phyloP scores from a whole-genome alignment of 2,329 filamentous ascomycete species.

The Pseudocercospora musae region DNA sequence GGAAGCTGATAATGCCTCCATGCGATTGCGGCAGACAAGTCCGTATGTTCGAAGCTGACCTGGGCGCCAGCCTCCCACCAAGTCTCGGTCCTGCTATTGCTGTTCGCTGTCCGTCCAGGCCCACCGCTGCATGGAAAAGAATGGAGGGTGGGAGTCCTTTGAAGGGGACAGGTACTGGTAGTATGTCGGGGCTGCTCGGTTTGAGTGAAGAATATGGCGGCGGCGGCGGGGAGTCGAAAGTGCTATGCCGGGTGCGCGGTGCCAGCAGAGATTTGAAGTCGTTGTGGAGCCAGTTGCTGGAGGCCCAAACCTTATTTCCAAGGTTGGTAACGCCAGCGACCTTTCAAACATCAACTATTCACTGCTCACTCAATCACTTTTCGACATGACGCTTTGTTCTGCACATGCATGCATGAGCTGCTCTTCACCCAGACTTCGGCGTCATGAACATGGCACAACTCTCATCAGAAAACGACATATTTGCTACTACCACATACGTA shows the following conservation, averaged over 20 bases:
- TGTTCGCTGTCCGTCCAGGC: background rate
- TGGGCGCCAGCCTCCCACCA: background rate
- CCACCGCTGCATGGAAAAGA: background rate
- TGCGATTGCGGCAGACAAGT: background rate
- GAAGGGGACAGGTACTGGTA: background rate
- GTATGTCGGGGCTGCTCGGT: background rate
- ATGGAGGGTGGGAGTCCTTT: background rate
- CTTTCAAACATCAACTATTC: background rate
- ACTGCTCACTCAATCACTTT: background rate
- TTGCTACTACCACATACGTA: background rate
- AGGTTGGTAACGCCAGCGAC: background rate
- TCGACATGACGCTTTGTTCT: background rate
- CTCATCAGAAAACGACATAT: background rate
- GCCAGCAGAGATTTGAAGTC: background rate
- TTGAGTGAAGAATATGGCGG: background rate
- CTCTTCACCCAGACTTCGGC: background rate
- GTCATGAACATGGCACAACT: background rate
- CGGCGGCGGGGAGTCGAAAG: background rate
- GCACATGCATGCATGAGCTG: background rate
- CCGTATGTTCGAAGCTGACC: background rate
- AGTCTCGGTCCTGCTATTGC: background rate
- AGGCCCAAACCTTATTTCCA: background rate
- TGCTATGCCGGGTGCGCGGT: background rate
- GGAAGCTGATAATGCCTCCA: background rate
- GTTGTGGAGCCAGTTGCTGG: background rate